Conservation (phyloP, 768 basidiomycete species). For the Boletus rufocinnamomeus region DNA sequence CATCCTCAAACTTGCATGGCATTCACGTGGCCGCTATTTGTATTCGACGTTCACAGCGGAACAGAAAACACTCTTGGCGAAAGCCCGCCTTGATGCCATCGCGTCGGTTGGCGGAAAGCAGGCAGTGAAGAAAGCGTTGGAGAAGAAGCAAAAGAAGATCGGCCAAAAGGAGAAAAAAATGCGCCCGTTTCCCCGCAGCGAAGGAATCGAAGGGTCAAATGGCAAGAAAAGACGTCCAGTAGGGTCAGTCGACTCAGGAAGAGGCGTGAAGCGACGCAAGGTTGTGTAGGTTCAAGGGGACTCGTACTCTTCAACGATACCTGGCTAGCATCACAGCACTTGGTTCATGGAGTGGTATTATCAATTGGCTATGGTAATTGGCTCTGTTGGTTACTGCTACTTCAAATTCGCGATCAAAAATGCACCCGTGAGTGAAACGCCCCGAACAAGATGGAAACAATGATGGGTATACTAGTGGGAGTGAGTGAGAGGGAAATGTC, state of each 20-base stretch:
- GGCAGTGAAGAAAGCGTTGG: slow-evolving; percentile 85
- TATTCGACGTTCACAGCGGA: slow-evolving; percentile 53
- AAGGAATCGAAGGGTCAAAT: slow-evolving; percentile 13
- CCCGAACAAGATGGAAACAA: slow-evolving; percentile 30
- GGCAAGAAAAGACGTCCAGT: slow-evolving; percentile 21
- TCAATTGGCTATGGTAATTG: slow-evolving; percentile 31
- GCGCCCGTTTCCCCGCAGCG: slow-evolving; percentile 57
- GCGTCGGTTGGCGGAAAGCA: slow-evolving; percentile 73
- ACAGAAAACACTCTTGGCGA: slow-evolving; percentile 69
- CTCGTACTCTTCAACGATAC: neutral
- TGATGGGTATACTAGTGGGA: slow-evolving; percentile 32
- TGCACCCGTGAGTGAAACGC: slow-evolving; percentile 24
- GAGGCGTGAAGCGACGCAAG: slow-evolving; percentile 28
- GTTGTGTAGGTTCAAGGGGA: slow-evolving; percentile 8
- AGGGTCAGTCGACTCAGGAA: slow-evolving; percentile 10
- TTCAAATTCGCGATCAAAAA: slow-evolving; percentile 30
- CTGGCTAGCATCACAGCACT: neutral
- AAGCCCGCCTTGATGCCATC: slow-evolving; percentile 79
- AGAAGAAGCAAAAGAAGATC: slow-evolving; percentile 86
- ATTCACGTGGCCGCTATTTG: slow-evolving; percentile 4
- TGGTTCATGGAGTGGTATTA: slow-evolving; percentile 25
- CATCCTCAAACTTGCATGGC: neutral
- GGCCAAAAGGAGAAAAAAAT: slow-evolving; percentile 88
- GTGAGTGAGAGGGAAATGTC: slow-evolving; percentile 24
- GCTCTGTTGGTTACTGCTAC: slow-evolving; percentile 30